Conservation (phyloP, 305 asterid species). For the Nicotiana rustica region DNA sequence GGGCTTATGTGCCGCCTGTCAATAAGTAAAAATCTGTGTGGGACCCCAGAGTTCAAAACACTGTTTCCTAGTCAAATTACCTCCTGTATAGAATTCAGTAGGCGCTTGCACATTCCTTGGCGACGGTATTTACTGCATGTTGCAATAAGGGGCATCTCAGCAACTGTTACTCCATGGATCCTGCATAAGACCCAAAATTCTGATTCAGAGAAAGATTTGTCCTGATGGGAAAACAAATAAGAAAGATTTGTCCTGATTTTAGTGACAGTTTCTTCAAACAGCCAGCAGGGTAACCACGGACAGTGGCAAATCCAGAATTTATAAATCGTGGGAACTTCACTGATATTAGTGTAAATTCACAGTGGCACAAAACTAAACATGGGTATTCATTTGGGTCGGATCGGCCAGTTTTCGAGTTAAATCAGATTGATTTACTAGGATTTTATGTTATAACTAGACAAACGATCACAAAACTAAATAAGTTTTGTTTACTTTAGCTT, state of each 20-base stretch:
- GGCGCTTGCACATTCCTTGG: slow-evolving; percentile 93
- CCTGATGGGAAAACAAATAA: slow-evolving; percentile 13
- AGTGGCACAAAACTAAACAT: too few species aligned
- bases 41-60: neutral
- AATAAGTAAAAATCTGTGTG: neutral
- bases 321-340: too few species aligned
- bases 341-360: too few species aligned
- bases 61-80: slow-evolving; percentile 47
- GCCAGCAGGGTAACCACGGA: slow-evolving; percentile 23
- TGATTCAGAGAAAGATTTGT: slow-evolving; percentile 26
- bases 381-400: too few species aligned
- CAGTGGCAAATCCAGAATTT: too few species aligned
- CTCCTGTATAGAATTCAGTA: slow-evolving; percentile 78
- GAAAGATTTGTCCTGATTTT: slow-evolving; percentile 20
- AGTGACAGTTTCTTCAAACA: neutral
- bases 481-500: too few species aligned
- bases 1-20: neutral
- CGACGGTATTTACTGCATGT: slow-evolving; percentile 94
- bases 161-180: slow-evolving; percentile 87
- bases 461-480: too few species aligned
- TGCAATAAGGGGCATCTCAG: slow-evolving; percentile 95
- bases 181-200: slow-evolving; percentile 53
- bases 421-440: too few species aligned
- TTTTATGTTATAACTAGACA: too few species aligned
- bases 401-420: too few species aligned